Percentiles rank a stretch among this genome's conserved stretches.
Conservation (phyloP, 345 rosid species). For the Citropsis articulata region DNA sequence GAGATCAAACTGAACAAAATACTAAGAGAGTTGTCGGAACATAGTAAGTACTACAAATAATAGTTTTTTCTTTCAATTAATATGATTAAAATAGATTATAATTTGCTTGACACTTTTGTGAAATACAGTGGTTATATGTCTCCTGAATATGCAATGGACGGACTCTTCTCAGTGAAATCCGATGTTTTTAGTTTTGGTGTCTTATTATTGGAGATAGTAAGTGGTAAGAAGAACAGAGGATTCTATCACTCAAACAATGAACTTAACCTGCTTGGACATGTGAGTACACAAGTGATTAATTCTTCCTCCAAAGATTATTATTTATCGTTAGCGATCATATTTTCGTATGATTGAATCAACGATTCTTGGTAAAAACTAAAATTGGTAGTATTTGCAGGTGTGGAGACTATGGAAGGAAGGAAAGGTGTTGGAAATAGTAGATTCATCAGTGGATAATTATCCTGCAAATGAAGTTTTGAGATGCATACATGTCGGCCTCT, state of each 20-base stretch:
- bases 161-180: conserved; percentile 61
- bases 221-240: conserved; percentile 65
- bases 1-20: conserved; percentile 61
- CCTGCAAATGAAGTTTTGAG: conserved; percentile 45
- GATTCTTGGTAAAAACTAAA: neutral
- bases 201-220: conserved; percentile 61
- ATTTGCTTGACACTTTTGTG: neutral
- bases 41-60: conserved; percentile 31
- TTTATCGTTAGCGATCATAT: neutral
- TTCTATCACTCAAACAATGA: conserved; percentile 56
- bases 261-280: conserved; percentile 66
- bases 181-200: conserved; percentile 82
- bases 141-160: conserved; percentile 85
- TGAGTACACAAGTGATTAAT: neutral
- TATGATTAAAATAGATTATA: neutral
- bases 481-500: conserved; percentile 76
- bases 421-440: conserved; percentile 47
- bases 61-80: neutral
- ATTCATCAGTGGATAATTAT: conserved; percentile 34
- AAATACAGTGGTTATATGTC: conserved; percentile 72
- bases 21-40: conserved; percentile 75
- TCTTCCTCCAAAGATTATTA: neutral
- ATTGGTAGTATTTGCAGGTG: conserved; percentile 43
- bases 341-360: neutral
- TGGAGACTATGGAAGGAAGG: conserved; percentile 72